A percentile compares a stretch with the other conserved stretches of the same genome.
These are phyloP conservation scores for Allium fistulosum DNA, from an alignment of 106 monocot genomes.

Conservation along the genomic window DNA sequence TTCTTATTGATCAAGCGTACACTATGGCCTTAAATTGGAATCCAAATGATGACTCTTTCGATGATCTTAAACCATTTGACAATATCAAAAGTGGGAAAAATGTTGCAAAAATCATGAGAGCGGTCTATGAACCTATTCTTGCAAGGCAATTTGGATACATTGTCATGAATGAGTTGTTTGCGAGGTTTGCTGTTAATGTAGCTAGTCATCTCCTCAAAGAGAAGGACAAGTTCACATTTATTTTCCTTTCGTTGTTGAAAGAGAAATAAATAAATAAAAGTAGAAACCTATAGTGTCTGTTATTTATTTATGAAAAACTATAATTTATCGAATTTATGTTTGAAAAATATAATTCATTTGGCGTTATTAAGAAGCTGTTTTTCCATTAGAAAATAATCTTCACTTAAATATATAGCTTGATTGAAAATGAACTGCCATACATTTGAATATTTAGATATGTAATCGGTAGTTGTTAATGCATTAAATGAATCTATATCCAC, in stretches of 20 bases:
- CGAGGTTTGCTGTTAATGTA: constrained; percentile 16
- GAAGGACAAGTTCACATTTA: constrained; percentile 6
- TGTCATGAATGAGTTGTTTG: constrained; percentile 25
- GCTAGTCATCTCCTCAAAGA: constrained; percentile 6
- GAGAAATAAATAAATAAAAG: no score
- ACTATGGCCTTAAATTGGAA: constrained; percentile 24
- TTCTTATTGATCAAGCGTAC: constrained; percentile 4
- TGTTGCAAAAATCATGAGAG: constrained; percentile 24
- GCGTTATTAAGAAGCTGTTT: no score
- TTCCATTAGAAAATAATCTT: no score
- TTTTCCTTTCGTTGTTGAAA: constrained; percentile 1
- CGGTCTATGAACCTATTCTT: constrained; percentile 30
- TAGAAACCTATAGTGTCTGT: no score
- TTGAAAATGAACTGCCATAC: no score
- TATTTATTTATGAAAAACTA: no score
- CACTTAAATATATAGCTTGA: no score
- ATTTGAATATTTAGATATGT: no score
- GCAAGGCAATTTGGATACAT: constrained; percentile 22
- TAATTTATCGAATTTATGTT: no score
- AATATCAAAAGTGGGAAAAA: constrained; percentile 15
- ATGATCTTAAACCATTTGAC: constrained; percentile 6
- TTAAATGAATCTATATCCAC: no score
- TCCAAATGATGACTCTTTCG: constrained; percentile 17
- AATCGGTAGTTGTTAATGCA: no score
- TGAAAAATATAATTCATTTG: no score